A percentile compares a stretch with the other conserved stretches of the same genome.
phyloP scores from a whole-genome alignment of 345 rosid species.

The Lepidium africanum region DNA sequence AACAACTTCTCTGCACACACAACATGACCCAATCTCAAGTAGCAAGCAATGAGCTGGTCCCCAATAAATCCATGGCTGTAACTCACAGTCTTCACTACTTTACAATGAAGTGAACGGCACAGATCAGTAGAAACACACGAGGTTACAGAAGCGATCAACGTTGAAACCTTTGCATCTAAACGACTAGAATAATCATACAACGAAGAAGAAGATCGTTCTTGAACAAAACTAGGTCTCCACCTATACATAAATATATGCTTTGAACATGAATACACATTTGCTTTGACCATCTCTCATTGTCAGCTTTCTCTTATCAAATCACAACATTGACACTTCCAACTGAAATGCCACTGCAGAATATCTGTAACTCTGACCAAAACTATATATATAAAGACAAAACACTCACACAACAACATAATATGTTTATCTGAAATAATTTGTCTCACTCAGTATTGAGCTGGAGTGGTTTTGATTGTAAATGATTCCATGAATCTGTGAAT shows the following conservation, averaged over 20 bases:
- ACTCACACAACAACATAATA: background rate
- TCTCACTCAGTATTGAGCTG: background rate
- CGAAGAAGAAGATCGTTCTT: constrained; percentile 10
- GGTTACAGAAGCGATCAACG: constrained; percentile 31
- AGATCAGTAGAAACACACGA: constrained; percentile 33
- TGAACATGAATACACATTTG: background rate
- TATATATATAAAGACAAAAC: background rate
- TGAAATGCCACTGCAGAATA: no score
- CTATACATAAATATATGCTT: background rate
- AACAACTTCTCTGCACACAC: constrained; percentile 42
- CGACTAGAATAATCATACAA: constrained; percentile 11
- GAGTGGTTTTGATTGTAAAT: background rate
- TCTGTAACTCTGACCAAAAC: no score
- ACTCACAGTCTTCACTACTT: constrained; percentile 40
- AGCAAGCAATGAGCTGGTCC: constrained; percentile 45
- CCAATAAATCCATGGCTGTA: constrained; percentile 61
- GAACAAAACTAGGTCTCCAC: background rate
- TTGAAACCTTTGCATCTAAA: constrained; percentile 38
- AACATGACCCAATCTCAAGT: constrained; percentile 30
- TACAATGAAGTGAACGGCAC: constrained; percentile 41
- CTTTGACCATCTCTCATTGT: background rate
- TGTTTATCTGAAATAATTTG: background rate
- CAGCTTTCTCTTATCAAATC: background rate
- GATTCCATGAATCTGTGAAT: background rate
- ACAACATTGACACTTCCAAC: background rate